Evolutionary conservation across 345 rosid genomes (phyloP), one percentile per base, ranked within the genome.

Genomic region (Rhodamnia argentea): DNA sequence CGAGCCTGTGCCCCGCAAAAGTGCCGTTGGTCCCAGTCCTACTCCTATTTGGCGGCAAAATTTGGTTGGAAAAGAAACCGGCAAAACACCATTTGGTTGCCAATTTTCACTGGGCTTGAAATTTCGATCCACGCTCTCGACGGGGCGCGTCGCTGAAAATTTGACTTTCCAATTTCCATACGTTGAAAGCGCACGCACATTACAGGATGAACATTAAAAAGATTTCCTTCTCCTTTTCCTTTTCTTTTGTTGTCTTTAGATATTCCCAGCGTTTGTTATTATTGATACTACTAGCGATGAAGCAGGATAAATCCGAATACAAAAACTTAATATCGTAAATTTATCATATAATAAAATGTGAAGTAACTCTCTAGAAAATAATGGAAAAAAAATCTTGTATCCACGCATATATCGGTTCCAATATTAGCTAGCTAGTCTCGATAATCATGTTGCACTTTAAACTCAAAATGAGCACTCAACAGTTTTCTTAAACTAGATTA

Each of bases 401-500:
- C 6, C 55, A 56, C 2, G 59, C 7, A 8, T 56, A 8, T 22
- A 52, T 9, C 2, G n/a, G 9, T 22, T 23, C 1, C 12, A 56
- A 56, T 3, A 23, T 23, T 23, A 1, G 60, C 13, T 23, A 56
- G n/a, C n/a, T 1, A 8, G 10, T 10, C 0, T 2, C 0, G 13
- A 16, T 8, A 32, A 1, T 32, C 16, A 64, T 1, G 6, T 70
- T 1, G 23, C 47, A 16, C 3, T 22, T 70, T 70, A 32, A 9
- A 9, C 11, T 64, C 1, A 32, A 4, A 18, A 10, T 18, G 1
- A 18, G 13, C 7, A 11, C 0, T 0, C 13, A 6, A 0, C 0
- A 0, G 2, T 70, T 4, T 70, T 32, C 0, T 1, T 3, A 1
- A 32, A 0, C 5, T 7, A 0, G 1, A 70, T 18, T 10, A n/a